Evolutionary conservation across 2,329 filamentous ascomycete species (phyloP), one percentile per base, ranked within the genome.

Genomic region (Juglanconis oblonga): DNA sequence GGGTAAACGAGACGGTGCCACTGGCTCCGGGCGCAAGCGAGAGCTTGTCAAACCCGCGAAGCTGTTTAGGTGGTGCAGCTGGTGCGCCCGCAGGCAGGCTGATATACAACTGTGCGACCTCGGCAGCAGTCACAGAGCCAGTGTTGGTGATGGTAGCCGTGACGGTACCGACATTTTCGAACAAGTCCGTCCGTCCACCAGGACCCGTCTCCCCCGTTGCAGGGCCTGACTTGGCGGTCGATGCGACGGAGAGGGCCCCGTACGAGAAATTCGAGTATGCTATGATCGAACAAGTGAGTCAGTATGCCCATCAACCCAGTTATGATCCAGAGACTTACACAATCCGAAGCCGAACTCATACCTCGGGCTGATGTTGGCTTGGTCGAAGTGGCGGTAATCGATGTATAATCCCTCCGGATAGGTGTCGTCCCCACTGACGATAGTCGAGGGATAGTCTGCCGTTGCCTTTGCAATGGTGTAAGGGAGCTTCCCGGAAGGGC

Each of bases 221-320:
- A 0, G 77, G 72, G 10, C 76, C 77, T 0, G 77, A 69, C 1
- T 63, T 71, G 7, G 72, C 73, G 8, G 69, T 70, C 4, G 75
- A 74, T 5, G 72, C 70, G 52, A 78, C 65, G 35, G 73, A 73
- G 10, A 87, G 75, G 59, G 77, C 74, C 14, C 81, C 79, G 69
- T 86, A 87, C 35, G 79, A 78, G 73, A 90, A 91, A 32, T 80
- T 86, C 1, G 89, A 90, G 74, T 90, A 91, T 13, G 86, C 87
- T 81, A 61, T 44, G 31, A 32, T 13, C 11, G n/a, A 10, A 10
- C 29, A 32, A 2, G 14, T 17, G 11, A 38, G 32, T 62, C 40
- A 58, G 48, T n/a, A 5, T 17, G 4, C 33, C 4, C 50, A 24
- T 4, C 4, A 31, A 11, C 4, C 29, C 5, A 17, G 3, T 14